These are phyloP conservation scores for Macrocybe gigantea DNA, from an alignment of 768 basidiomycete species.

Conservation along the genomic window DNA sequence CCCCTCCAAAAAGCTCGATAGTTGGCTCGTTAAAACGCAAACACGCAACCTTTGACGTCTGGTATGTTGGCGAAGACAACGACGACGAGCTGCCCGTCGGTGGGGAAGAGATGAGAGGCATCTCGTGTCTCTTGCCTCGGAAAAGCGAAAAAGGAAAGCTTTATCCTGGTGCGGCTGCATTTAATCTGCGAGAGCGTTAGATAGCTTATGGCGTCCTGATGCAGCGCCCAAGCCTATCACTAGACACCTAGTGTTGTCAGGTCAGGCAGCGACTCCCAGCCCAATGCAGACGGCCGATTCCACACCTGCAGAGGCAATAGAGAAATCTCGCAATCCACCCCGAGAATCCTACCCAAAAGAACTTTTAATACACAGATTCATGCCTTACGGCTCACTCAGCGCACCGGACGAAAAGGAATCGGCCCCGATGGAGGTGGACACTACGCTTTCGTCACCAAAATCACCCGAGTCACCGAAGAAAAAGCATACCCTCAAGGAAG, in stretches of 20 bases:
- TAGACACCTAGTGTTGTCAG: conserved; percentile 51
- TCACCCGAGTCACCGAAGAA: conserved; percentile 6
- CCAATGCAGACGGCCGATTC: conserved; percentile 14
- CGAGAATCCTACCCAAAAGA: conserved; percentile 55
- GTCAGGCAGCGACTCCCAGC: conserved; percentile 34
- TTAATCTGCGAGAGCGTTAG: background rate
- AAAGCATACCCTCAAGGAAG: conserved; percentile 6
- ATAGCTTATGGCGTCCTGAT: background rate
- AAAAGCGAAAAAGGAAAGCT: conserved; percentile 54
- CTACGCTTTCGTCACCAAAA: background rate
- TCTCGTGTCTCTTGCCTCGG: conserved; percentile 63
- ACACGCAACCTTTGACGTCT: conserved; percentile 54
- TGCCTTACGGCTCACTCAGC: conserved; percentile 52
- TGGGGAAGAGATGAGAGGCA: conserved; percentile 57
- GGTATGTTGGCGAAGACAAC: conserved; percentile 46
- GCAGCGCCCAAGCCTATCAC: conserved; percentile 57
- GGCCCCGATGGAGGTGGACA: conserved; percentile 4
- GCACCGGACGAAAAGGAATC: background rate
- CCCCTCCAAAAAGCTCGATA: conserved; percentile 27
- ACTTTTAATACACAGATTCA: conserved; percentile 55
- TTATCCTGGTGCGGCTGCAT: conserved; percentile 40
- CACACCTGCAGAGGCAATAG: conserved; percentile 11
- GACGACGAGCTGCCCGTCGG: conserved; percentile 28
- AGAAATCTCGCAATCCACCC: conserved; percentile 38
- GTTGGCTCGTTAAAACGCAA: conserved; percentile 51